Conservation (phyloP, 805 yeast genomes). For the Cyberlindnera bimundalis region DNA sequence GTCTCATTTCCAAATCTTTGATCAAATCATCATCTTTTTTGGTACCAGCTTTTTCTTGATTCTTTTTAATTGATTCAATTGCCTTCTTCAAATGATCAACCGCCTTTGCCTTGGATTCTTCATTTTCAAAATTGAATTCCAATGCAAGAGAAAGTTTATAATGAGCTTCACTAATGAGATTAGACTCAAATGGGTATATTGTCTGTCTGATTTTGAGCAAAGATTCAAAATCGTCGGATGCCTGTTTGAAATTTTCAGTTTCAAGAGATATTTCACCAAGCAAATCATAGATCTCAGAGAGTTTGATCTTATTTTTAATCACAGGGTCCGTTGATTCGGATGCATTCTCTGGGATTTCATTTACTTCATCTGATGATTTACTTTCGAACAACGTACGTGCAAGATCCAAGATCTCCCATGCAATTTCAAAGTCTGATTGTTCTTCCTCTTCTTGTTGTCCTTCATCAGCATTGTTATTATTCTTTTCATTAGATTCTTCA, state of each 20-base stretch:
- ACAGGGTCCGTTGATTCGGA: constrained; percentile 31
- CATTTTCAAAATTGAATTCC: constrained; percentile 63
- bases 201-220: constrained; percentile 53
- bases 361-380: constrained; percentile 21
- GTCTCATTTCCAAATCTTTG: constrained; percentile 52
- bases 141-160: constrained; percentile 76
- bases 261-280: constrained; percentile 90
- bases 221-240: constrained; percentile 62
- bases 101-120: constrained; percentile 45
- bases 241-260: constrained; percentile 80
- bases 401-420: constrained; percentile 83
- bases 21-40: constrained; percentile 44
- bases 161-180: constrained; percentile 71
- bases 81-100: constrained; percentile 54
- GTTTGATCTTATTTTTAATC: constrained; percentile 42
- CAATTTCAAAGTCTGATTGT: constrained; percentile 76
- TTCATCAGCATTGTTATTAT: constrained; percentile 15
- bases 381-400: constrained; percentile 63
- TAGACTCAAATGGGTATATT: constrained; percentile 46
- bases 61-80: constrained; percentile 39
- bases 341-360: constrained; percentile 12
- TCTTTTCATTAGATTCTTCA: constrained; percentile 16
- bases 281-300: constrained; percentile 73
- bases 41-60: constrained; percentile 30
- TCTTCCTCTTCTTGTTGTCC: constrained; percentile 40